Evolutionary conservation across 2,329 filamentous ascomycete species (phyloP).

Genomic region (Sphaerulina musiva): DNA sequence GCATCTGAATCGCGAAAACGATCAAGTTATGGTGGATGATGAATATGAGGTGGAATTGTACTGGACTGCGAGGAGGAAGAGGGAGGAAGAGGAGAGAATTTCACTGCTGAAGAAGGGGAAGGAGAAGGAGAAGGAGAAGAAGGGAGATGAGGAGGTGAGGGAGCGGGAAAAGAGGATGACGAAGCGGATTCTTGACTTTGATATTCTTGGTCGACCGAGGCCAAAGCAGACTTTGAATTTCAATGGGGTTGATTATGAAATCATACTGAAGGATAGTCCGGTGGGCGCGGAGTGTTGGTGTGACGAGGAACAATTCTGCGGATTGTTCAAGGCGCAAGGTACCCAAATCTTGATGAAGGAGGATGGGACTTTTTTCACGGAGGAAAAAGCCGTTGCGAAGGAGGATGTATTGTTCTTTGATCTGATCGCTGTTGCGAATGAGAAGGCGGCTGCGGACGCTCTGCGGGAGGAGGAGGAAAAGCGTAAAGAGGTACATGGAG

Average conservation of each 20-base stretch:
- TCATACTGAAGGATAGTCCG: background rate
- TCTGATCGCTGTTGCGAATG: background rate
- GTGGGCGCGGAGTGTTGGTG: background rate
- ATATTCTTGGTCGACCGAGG: background rate
- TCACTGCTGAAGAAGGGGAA: background rate
- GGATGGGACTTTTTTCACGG: too few species aligned
- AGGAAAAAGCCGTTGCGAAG: background rate
- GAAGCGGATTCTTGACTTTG: background rate
- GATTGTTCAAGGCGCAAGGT: background rate
- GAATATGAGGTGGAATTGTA: background rate
- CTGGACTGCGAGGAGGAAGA: background rate
- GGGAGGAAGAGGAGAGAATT: background rate
- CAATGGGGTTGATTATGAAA: constrained; percentile 2
- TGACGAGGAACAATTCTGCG: background rate
- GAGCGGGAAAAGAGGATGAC: background rate
- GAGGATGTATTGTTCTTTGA: constrained; percentile 1
- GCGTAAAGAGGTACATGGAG: background rate
- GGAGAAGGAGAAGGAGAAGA: background rate
- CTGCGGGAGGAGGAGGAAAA: background rate
- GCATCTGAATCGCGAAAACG: background rate
- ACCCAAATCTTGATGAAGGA: too few species aligned
- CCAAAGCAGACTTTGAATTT: background rate
- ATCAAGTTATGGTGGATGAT: background rate
- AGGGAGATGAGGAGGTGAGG: background rate
- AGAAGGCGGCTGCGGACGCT: background rate